Base-by-base conservation (phyloP, 306 rosid genomes). In the Geum urbanum region DNA sequence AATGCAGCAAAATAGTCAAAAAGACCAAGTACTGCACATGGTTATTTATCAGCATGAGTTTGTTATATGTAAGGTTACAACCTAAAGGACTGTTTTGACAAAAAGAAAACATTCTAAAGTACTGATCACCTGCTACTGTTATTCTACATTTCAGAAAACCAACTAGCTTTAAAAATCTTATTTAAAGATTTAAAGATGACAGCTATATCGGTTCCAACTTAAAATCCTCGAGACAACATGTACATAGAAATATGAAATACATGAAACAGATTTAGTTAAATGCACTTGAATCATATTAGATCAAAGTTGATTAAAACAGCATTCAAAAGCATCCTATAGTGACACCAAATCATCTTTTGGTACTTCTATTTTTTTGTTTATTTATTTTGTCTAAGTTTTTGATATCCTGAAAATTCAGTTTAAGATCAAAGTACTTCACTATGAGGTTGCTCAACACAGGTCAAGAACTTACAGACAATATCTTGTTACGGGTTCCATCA, bases 401-500 rank as follows among this genome's bases (percentile, higher is more conserved):
- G 8, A 20, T 24, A 55, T 3, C n/a, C 12, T n/a, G 44, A 63
- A 43, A 43, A 50, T 1, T 8, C 6, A 43, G 54, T 6, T 54
- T 67, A 16, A 1, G 20, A 67, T 14, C 15, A 55, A 55, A 32
- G 71, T 24, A 40, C 35, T 69, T 1, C 0, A 20, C 19, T 16
- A 15, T 39, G 18, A 40, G 20, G 53, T 54, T 49, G 45, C 20
- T 55, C 55, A 2, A 20, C 16, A 22, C 22, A 65, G 66, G 50
- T 10, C 37, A 27, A 49, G 72, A 14, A 86, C 98, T 90, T 74
- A 94, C 99, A 51, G 97, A 95, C 74, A 95, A 80, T 84, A 95
- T 95, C 86, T 86, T 94, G 92, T 94, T 91, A 43, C 95, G 99
- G 47, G 99, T 91, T 72, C 97, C 91, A 80, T 94, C 99, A 73